Evolutionary conservation across 306 rosid genomes (phyloP), one percentile per base, ranked within the genome.

Genomic region (Ceratonia siliqua): DNA sequence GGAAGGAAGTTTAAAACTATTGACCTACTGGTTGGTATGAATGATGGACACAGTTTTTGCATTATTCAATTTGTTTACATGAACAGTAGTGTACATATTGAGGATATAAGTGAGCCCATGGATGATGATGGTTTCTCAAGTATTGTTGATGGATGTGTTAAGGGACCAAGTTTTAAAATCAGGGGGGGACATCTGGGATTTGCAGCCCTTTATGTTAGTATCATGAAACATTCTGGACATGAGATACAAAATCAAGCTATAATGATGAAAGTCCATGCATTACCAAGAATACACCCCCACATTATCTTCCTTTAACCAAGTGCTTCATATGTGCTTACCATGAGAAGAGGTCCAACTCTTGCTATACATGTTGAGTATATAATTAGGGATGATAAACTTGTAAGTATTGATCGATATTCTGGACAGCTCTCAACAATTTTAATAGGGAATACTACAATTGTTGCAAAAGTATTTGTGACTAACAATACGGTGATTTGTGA

Each of bases 271-370:
- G 97, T 91, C 72, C 91, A 94, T 81, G 93, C 90, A 67, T 86
- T 88, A 43, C 98, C 97, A 28, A 87, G 70, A 72, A 82, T 94
- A 36, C 80, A 82, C 64, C 98, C 98, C 61, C 79, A 73, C 0
- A 84, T 80, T 66, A 83, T 94, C 66, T 91, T 86, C 78, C 91
- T 94, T 71, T 83, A 87, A 70, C 98, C 98, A 24, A 93, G 96
- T 82, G 92, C 94, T 36, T 85, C 97, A 38, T 89, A 84, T 79
- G 85, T 82, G 90, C 84, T 94, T 82, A 84, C 91, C 11, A 75
- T 94, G 72, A 76, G 84, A 82, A 97, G 96, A 73, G 97, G 98
- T 70, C 98, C 98, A 66, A 87, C 94, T 41, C 75, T 89, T 3
- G 87, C 89, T 71, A 84, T 75, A 3, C 81, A 74, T 77, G 92